phyloP scores from a whole-genome alignment of 192 early-diverging fungal species.

The Umbelopsis sp. region DNA sequence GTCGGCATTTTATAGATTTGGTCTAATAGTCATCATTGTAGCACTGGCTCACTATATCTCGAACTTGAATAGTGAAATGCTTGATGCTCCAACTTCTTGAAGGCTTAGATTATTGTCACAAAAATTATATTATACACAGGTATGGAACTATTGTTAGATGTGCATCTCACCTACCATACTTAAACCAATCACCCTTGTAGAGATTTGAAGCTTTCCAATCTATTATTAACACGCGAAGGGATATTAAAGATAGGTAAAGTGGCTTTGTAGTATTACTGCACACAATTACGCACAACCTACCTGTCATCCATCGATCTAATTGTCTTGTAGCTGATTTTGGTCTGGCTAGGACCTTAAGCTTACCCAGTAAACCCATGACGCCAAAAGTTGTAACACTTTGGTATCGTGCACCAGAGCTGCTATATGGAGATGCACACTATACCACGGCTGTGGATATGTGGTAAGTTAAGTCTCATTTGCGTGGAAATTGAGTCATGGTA shows the following conservation, averaged over 20 bases:
- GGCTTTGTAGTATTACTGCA: background rate
- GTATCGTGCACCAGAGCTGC: slow-evolving; percentile 83
- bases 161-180: background rate
- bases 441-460: slow-evolving; percentile 79
- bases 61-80: slow-evolving; percentile 58
- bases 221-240: slow-evolving; percentile 65
- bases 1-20: background rate
- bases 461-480: slow-evolving; percentile 41
- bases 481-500: slow-evolving; percentile 6
- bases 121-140: slow-evolving; percentile 58
- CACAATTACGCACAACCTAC: background rate
- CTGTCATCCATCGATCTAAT: background rate
- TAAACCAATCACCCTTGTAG: slow-evolving; percentile 21
- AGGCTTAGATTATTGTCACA: slow-evolving; percentile 73
- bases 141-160: background rate
- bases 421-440: slow-evolving; percentile 75
- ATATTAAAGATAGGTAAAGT: slow-evolving; percentile 74
- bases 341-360: slow-evolving; percentile 65
- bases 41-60: too few species aligned
- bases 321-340: slow-evolving; percentile 74
- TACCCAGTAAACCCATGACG: slow-evolving; percentile 71
- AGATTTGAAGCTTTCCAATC: slow-evolving; percentile 82
- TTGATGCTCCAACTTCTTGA: slow-evolving; percentile 71
- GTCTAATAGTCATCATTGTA: background rate
- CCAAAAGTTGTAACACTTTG: slow-evolving; percentile 85